These are phyloP conservation scores for Lantana camara DNA, from an alignment of 257 asterid species.

Conservation along the genomic window DNA sequence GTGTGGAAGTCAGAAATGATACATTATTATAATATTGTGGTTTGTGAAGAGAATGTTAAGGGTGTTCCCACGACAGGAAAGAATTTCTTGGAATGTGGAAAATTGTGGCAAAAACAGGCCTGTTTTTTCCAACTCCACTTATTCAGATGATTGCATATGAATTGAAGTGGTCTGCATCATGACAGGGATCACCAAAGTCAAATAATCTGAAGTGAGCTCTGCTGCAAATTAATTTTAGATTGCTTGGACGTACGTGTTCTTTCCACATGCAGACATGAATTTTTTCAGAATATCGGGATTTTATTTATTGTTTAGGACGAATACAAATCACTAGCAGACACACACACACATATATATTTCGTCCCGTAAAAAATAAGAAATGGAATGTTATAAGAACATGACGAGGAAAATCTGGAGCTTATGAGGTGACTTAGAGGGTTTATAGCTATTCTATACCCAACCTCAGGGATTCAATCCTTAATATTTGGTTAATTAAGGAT, in stretches of 20 bases:
- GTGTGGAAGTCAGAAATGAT: not conserved
- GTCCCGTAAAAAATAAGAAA: not conserved
- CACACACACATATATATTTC: no score
- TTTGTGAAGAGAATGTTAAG: not conserved
- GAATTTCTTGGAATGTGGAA: constrained; percentile 22
- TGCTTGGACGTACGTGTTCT: constrained; percentile 22
- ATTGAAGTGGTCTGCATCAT: constrained; percentile 12
- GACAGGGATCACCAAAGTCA: constrained; percentile 26
- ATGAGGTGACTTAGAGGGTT: no score
- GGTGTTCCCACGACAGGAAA: constrained; percentile 16
- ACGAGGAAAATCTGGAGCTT: no score
- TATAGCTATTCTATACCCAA: no score
- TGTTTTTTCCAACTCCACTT: not conserved
- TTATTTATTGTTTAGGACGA: not conserved
- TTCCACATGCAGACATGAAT: constrained; percentile 3
- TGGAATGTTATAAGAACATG: not conserved
- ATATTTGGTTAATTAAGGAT: no score
- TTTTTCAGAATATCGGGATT: constrained; percentile 4
- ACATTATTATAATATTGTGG: not conserved
- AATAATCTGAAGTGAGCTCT: constrained; percentile 23
- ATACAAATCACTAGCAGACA: constrained; percentile 5
- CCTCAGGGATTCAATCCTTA: no score
- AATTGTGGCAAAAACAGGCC: not conserved
- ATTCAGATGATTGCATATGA: not conserved
- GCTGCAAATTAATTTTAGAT: constrained; percentile 18